Conservation (phyloP, 495 filamentous ascomycete genomes). For the Aspergillus wentii region DNA sequence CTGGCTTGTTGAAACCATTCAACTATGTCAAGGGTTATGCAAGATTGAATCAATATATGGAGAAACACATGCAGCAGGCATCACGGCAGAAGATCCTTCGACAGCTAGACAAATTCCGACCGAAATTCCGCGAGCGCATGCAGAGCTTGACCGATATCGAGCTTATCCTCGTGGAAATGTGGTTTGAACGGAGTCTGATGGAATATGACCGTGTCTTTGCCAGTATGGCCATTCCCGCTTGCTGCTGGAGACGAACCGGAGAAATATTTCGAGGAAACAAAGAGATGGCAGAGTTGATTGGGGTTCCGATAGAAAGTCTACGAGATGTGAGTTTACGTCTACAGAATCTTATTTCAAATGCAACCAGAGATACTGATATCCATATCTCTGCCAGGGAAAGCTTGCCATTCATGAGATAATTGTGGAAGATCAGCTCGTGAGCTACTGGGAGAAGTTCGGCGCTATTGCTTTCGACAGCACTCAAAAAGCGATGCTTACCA, state of each 20-base stretch:
- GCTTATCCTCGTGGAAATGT: slow-evolving; percentile 92
- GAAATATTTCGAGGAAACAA: slow-evolving; percentile 98
- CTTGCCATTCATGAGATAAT: slow-evolving; percentile 94
- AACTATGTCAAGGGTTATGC: slow-evolving; percentile 97
- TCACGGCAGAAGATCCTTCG: slow-evolving; percentile 84
- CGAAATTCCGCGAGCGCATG: slow-evolving; percentile 93
- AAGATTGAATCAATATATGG: slow-evolving; percentile 82
- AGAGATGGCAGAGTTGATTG: slow-evolving; percentile 96
- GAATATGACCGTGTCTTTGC: slow-evolving; percentile 98
- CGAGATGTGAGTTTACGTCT: slow-evolving; percentile 66
- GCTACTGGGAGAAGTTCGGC: slow-evolving; percentile 99
- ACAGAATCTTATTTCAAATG: neutral
- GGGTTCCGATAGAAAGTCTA: slow-evolving; percentile 84
- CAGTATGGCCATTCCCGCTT: slow-evolving; percentile 97
- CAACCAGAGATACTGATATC: slow-evolving; percentile 6
- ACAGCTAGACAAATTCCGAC: slow-evolving; percentile 87
- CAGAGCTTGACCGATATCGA: slow-evolving; percentile 87
- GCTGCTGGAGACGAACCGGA: slow-evolving; percentile 93
- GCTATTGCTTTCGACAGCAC: slow-evolving; percentile 94
- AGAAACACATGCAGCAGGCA: slow-evolving; percentile 69
- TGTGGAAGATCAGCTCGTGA: slow-evolving; percentile 86
- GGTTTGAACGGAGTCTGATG: slow-evolving; percentile 93
- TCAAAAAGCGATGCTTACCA: slow-evolving; percentile 96
- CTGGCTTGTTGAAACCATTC: slow-evolving; percentile 90
- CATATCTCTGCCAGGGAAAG: slow-evolving; percentile 61